Evolutionary conservation across 2,329 filamentous ascomycete species (phyloP), one percentile per base, ranked within the genome.

Genomic region (Aschersonia sp.): DNA sequence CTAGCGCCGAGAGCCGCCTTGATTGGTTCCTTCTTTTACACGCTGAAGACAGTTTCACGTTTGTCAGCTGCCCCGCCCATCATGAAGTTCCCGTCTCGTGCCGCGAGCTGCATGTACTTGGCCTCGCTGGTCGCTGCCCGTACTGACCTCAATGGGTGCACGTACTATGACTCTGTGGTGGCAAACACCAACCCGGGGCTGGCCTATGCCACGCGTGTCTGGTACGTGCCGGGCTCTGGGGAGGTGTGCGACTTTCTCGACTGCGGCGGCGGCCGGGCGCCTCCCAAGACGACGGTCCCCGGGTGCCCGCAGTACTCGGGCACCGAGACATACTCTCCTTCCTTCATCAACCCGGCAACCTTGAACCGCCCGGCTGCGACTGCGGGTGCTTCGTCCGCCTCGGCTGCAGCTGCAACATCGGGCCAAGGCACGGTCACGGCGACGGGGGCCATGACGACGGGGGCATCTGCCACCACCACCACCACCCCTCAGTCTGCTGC

Each of bases 211-310:
- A 72, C 68, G 48, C 50, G 71, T 44, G 61, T 78, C 55, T 83
- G 70, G 68, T 83, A 77, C 61, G 72, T 81, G 47, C 79, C 78
- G 2, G 77, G 64, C 53, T 77, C 73, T 14, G 77, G 79, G 58
- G 79, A 83, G 66, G 67, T 83, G 58, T 84, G 81, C 70, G 67
- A 68, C 9, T 58, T 76, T 51, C 69, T 79, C 54, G 80, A 84
- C 71, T 84, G 81, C 62, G 80, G 81, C 49, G 81, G 81, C 53
- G 81, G 79, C 48, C 70, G 74, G 43, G 81, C 79, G 7, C 77
- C 80, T 4, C 74, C 77, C 50, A 83, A 78, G 67, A 77, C 73
- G 12, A 73, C 70, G 30, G 73, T 79, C 29, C 80, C 80, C 1
- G 80, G 79, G 2, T 84, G 81, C 56, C 56, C 62, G 2, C 56